Base-by-base conservation (phyloP, 805 yeast species). In the Jamesozyma hellenica region DNA sequence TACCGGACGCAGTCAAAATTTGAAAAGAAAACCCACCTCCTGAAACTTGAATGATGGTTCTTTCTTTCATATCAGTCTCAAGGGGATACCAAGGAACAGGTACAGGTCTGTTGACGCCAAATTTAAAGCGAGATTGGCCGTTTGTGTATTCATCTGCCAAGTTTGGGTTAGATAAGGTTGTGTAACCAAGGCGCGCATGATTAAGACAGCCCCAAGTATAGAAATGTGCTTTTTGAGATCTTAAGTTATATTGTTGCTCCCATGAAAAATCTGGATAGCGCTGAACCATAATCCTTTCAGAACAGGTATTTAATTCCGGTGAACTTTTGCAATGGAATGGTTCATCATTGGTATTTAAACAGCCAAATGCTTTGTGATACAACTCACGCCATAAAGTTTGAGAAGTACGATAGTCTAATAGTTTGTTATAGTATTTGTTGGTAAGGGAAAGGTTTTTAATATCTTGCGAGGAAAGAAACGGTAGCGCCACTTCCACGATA, bases 11-110 rank as follows among this genome's bases (percentile, higher is more conserved):
- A 0, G 81, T 71, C 28, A 81, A 59, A 2, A 81, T 61, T 37
- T 76, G 75, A 44, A 78, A 75, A 4, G 78, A 70, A 50, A 68
- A 80, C 1, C 90, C 90, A 25, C 82, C 82, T 8, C 78, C 76
- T 18, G 72, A 64, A 1, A 80, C 61, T 46, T 53, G 56, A 14
- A 47, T 43, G 13, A 58, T 49, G 1, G 50, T 41, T 26, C 42
- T 36, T 19, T 48, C 51, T 2, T 34, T 23, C 28, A 35, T 38
- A 11, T 43, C 39, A 1, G 45, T 42, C 21, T 42, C 43, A 2
- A 23, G 5, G 3, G 48, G 27, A 29, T 44, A 40, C 60, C 60
- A 56, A 2, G 64, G 64, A n/a, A 59, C 58, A 11, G 35, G 31
- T 3, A 48, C 46, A 3, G 64, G 64, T 17, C 35, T 40, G 41